These are phyloP conservation scores for Umbelopsis isabellina DNA, from an alignment of 192 early-diverging fungal species.

Conservation along the genomic window DNA sequence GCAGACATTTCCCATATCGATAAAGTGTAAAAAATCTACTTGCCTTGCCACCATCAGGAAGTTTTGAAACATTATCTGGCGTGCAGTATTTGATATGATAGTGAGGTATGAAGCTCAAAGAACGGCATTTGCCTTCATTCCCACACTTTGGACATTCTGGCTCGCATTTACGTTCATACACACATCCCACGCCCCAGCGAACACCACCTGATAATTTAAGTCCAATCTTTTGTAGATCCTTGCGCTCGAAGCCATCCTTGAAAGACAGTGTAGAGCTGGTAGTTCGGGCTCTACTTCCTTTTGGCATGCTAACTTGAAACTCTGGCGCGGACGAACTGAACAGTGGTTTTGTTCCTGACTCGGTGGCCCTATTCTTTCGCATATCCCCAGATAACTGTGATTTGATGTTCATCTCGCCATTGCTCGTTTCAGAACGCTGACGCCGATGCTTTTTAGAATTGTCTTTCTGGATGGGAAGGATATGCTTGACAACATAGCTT, in stretches of 20 bases:
- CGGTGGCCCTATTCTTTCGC: too few relatives aligned
- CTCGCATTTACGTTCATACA: constrained; percentile 41
- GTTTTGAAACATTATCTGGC: constrained; percentile 32
- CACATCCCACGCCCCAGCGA: constrained; percentile 46
- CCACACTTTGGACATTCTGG: constrained; percentile 27
- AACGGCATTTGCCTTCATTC: constrained; percentile 35
- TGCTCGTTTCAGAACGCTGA: not conserved
- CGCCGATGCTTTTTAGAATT: not conserved
- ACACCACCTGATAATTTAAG: constrained; percentile 47
- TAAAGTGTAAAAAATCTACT: not conserved
- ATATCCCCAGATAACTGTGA: too few relatives aligned
- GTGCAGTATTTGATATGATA: constrained; percentile 42
- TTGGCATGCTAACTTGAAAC: not conserved
- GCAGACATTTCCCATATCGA: not conserved
- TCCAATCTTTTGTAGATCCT: constrained; percentile 33
- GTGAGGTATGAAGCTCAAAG: constrained; percentile 43
- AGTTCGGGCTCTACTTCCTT: not conserved
- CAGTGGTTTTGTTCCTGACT: not conserved
- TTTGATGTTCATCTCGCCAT: too few relatives aligned
- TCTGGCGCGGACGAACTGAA: constrained; percentile 6
- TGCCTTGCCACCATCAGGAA: constrained; percentile 30
- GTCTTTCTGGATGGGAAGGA: constrained; percentile 10
- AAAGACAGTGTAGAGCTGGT: not conserved
- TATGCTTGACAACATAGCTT: constrained; percentile 29
- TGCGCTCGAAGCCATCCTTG: constrained; percentile 7